phyloP scores from a whole-genome alignment of 345 rosid genomes.

The Eutrema japonicum region DNA sequence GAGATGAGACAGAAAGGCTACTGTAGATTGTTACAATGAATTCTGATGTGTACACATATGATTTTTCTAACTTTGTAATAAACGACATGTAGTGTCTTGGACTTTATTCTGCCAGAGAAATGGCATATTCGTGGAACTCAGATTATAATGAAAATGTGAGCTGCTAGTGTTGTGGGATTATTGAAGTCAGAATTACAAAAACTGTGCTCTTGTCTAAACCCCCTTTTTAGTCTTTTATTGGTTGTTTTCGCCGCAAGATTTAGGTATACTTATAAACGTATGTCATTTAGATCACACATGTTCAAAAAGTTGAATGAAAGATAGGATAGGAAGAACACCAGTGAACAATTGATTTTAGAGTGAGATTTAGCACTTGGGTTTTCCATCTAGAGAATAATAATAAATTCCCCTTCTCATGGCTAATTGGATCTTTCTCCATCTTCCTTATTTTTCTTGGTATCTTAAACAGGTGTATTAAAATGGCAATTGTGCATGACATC shows the following conservation, averaged over 20 bases:
- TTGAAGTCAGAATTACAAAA: conserved; percentile 13
- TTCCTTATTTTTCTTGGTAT: conserved; percentile 29
- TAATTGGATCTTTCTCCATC: conserved; percentile 23
- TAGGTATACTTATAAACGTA: not conserved
- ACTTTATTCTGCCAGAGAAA: not conserved
- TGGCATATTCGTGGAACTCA: not conserved
- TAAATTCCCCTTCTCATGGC: not conserved
- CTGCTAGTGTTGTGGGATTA: not conserved
- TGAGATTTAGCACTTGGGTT: conserved; percentile 8
- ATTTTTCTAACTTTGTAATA: not conserved
- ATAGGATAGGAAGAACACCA: conserved; percentile 14
- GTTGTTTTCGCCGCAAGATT: not conserved
- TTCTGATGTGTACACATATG: conserved; percentile 14
- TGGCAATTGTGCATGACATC: conserved; percentile 95
- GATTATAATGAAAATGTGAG: not conserved
- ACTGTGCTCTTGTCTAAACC: not conserved
- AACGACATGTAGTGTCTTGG: not conserved
- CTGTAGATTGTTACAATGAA: not conserved
- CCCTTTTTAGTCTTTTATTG: not conserved
- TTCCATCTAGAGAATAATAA: not conserved
- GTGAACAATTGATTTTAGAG: not conserved
- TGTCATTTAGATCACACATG: not conserved
- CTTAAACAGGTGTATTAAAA: conserved; percentile 83
- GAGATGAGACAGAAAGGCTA: conserved; percentile 6
- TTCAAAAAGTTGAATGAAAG: conserved; percentile 14